Percentiles rank a stretch among this genome's conserved stretches.
phyloP scores from a whole-genome alignment of 2,329 filamentous ascomycete genomes.

The Dothideomycetes sp. region DNA sequence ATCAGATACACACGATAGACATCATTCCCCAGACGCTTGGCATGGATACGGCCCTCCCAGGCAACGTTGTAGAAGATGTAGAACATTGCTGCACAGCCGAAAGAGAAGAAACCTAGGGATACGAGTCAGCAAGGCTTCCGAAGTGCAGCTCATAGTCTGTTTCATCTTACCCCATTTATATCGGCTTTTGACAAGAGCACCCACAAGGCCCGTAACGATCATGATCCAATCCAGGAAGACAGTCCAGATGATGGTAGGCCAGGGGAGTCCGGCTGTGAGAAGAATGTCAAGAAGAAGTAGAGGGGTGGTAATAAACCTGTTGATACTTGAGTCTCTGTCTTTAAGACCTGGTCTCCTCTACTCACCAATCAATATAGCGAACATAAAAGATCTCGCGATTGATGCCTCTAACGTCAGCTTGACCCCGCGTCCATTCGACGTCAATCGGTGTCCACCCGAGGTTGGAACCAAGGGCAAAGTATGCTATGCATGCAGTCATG shows the following conservation, averaged over 20 bases:
- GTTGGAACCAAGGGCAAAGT: conserved; percentile 52
- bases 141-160: conserved; percentile 19
- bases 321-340: not conserved
- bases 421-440: conserved; percentile 42
- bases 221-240: conserved; percentile 51
- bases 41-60: conserved; percentile 41
- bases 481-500: conserved; percentile 45
- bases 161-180: conserved; percentile 56
- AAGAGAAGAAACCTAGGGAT: conserved; percentile 18
- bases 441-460: conserved; percentile 48
- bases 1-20: conserved; percentile 38
- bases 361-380: conserved; percentile 49
- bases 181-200: conserved; percentile 44
- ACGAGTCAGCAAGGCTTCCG: conserved; percentile 14
- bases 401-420: conserved; percentile 32
- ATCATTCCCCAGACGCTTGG: conserved; percentile 38
- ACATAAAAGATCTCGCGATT: conserved; percentile 52
- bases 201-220: conserved; percentile 51
- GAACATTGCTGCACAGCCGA: conserved; percentile 34
- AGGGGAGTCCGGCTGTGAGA: conserved; percentile 49
- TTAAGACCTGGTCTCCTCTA: not conserved
- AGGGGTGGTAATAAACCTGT: conserved; percentile 43
- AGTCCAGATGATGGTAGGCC: conserved; percentile 48
- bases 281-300: conserved; percentile 48
- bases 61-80: conserved; percentile 49